These are phyloP conservation scores for Apiotrichum veenhuisii DNA, from an alignment of 1,284 basidiomycete species.

Conservation along the genomic window DNA sequence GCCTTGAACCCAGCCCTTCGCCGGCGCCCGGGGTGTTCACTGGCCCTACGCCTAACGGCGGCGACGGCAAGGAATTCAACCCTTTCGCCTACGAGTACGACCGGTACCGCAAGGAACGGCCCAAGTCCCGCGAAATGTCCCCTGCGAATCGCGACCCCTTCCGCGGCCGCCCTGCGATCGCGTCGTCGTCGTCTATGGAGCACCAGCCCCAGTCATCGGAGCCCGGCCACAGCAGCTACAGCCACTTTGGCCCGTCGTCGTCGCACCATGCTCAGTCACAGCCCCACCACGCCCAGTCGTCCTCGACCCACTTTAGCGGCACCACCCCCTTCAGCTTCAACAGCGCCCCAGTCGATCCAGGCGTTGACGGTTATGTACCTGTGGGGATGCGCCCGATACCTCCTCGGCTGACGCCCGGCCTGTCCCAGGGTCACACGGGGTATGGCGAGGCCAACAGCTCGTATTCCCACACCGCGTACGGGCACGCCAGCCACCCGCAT, in stretches of 20 bases:
- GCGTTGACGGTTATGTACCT: conserved; percentile 10
- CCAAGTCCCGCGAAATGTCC: not conserved
- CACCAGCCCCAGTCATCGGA: not conserved
- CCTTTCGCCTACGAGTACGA: not conserved
- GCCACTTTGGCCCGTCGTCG: not conserved
- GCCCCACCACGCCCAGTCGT: not conserved
- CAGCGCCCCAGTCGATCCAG: not conserved
- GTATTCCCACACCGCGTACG: not conserved
- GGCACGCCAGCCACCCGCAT: not conserved
- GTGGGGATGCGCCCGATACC: conserved; percentile 2
- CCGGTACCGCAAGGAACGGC: not conserved
- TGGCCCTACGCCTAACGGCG: not conserved
- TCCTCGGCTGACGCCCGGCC: not conserved
- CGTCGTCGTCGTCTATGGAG: not conserved
- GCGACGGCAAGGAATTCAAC: not conserved
- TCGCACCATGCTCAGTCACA: not conserved
- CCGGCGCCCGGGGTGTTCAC: not conserved
- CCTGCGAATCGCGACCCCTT: not conserved
- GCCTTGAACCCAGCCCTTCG: not conserved
- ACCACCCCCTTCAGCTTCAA: not conserved
- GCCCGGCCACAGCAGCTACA: not conserved
- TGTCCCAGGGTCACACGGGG: not conserved
- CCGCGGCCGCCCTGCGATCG: not conserved
- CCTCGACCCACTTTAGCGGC: not conserved
- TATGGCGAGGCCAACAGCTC: not conserved